Evolutionary conservation across 371 early-diverging fungal species (phyloP), one percentile per base, ranked within the genome.

Genomic region (Coemansia sp.): DNA sequence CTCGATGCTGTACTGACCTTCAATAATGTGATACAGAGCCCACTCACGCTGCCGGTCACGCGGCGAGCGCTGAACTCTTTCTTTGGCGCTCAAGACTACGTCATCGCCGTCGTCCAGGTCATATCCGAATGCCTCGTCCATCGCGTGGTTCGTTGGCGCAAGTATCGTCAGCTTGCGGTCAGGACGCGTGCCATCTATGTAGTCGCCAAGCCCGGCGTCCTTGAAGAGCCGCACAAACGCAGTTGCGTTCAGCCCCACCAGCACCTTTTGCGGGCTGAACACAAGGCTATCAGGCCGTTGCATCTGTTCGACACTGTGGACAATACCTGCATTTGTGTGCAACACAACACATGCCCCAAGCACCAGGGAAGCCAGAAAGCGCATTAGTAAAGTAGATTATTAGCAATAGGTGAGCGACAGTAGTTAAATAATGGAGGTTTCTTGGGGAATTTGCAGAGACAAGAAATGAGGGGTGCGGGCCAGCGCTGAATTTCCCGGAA

Each of bases 231-330:
- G 63, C 14, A 81, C 64, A 61, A 81, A 81, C 64, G 31, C 48
- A 5, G 81, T 81, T 5, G 82, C 82, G 56, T 81, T 81, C 22
- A 81, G 68, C 5, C 81, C 81, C 8, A 81, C 62, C 42, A 81
- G 78, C 27, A 58, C 58, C 71, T 81, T 81, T 54, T 74, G 69
- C 24, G 80, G 73, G 10, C 61, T 81, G 56, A 79, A 67, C 29
- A 54, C 60, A 14, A 81, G 66, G 7, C 13, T 53, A 24, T 31
- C 63, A 3, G 80, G 77, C 10, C 66, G 60, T 26, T 56, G 57
- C 2, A 72, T 58, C 47, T 64, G 55, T 26, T 62, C 64, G 53
- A 77, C 31, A 22, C 59, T 39, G 45, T 79, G 80, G 27, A 76
- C 66, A 53, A 79, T 58, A 29, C 80, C 80, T 69, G 34, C 18